Conservation (phyloP, 2,329 filamentous ascomycete genomes). For the Colletotrichum horii region DNA sequence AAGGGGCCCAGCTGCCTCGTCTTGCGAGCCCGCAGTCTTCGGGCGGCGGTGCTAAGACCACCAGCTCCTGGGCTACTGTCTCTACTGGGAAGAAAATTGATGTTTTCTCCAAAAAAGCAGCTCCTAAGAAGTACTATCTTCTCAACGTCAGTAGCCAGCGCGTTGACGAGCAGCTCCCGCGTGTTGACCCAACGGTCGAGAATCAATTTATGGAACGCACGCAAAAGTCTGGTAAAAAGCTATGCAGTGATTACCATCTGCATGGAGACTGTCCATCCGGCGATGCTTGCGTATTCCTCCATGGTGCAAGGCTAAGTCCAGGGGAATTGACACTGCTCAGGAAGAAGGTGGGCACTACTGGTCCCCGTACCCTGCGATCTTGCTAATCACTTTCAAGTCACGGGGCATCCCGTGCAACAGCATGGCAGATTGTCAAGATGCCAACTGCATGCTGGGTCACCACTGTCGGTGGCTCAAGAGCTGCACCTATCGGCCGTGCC, state of each 20-base stretch:
- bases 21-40: not conserved
- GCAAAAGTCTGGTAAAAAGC: slow-evolving; percentile 8
- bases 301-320: not conserved
- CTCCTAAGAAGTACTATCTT: slow-evolving; percentile 22
- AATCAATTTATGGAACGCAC: slow-evolving; percentile 14
- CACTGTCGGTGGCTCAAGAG: slow-evolving; percentile 21
- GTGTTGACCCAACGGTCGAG: slow-evolving; percentile 20
- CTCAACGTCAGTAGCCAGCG: slow-evolving; percentile 33
- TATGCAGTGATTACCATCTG: slow-evolving; percentile 25
- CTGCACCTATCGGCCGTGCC: slow-evolving; percentile 17
- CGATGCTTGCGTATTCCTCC: not conserved
- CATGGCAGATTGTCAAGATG: slow-evolving; percentile 12
- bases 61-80: not conserved
- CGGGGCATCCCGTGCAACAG: slow-evolving; percentile 14
- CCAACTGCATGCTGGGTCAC: slow-evolving; percentile 23
- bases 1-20: not conserved
- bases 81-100: not conserved
- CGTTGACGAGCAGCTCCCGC: slow-evolving; percentile 30
- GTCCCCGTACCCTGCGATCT: not conserved
- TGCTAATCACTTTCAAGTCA: not conserved
- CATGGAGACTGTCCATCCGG: slow-evolving; percentile 1
- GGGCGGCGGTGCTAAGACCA: not conserved
- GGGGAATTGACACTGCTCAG: not conserved
- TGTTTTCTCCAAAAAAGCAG: not conserved
- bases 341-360: not conserved